Conservation (phyloP, 1,284 basidiomycete genomes). For the Violaceomyces palustris region DNA sequence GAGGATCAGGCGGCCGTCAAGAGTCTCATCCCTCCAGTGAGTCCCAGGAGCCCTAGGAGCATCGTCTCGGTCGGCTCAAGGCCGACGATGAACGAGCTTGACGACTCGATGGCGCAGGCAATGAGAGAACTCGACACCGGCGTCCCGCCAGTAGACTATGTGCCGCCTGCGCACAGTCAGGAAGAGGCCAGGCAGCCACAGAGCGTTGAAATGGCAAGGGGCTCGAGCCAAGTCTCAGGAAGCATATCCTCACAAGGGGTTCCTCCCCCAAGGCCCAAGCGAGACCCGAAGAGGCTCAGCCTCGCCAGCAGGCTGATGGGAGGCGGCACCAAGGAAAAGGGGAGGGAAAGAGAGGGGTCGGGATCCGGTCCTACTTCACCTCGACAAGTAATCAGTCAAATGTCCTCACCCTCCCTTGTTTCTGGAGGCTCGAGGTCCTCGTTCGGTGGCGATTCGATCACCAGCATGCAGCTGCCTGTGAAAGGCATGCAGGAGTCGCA, state of each 20-base stretch:
- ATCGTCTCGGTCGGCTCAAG: too few species aligned
- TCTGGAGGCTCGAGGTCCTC: too few species aligned
- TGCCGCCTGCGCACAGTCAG: not conserved
- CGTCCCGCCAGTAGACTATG: not conserved
- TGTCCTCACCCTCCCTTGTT: too few species aligned
- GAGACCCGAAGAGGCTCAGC: constrained; percentile 21
- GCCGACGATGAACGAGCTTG: constrained; percentile 8
- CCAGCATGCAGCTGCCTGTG: too few species aligned
- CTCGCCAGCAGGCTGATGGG: constrained; percentile 4
- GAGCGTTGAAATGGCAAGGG: not conserved
- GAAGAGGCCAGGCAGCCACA: not conserved
- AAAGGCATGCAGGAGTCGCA: not conserved
- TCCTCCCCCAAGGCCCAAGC: constrained; percentile 22
- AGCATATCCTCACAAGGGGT: too few species aligned
- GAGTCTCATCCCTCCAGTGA: constrained; percentile 20
- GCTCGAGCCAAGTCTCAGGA: not conserved
- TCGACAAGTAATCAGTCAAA: too few species aligned
- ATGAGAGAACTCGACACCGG: constrained; percentile 21
- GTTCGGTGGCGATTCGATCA: too few species aligned
- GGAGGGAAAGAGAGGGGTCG: too few species aligned
- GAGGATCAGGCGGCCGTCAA: constrained; percentile 20
- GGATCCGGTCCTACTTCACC: too few species aligned
- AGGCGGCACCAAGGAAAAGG: too few species aligned
- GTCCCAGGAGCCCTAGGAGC: too few species aligned
- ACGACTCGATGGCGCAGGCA: constrained; percentile 26